Conservation (phyloP, 164 flowering plant genomes). For the Aristolochia californica region DNA sequence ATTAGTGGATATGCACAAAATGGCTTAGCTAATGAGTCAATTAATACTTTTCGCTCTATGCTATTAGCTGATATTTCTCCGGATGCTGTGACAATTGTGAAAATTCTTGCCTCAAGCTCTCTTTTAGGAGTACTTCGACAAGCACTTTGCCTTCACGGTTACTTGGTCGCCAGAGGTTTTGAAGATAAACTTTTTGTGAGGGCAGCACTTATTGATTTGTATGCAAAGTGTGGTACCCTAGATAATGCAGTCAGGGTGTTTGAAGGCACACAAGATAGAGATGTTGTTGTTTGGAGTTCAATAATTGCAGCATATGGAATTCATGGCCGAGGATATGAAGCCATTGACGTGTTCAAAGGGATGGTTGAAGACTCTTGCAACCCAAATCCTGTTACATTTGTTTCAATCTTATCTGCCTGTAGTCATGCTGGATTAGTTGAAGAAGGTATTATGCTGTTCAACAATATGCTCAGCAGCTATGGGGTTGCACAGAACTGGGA, state of each 20-base stretch:
- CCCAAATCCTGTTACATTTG: constrained; percentile 45
- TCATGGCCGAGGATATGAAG: constrained; percentile 40
- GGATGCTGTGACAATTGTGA: constrained; percentile 45
- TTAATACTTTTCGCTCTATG: constrained; percentile 37
- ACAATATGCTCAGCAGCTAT: constrained; percentile 28
- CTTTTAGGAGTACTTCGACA: constrained; percentile 39
- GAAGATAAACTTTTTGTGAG: constrained; percentile 25
- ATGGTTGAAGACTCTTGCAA: constrained; percentile 26
- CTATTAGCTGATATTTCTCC: constrained; percentile 24
- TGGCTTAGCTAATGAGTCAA: constrained; percentile 33
- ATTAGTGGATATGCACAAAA: constrained; percentile 40
- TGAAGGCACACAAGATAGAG: constrained; percentile 17
- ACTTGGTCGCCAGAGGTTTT: constrained; percentile 30
- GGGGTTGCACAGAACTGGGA: constrained; percentile 27
- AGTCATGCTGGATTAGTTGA: constrained; percentile 43
- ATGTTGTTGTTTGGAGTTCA: constrained; percentile 47
- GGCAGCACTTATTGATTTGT: constrained; percentile 47
- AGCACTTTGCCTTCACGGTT: constrained; percentile 46
- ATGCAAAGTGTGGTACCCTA: constrained; percentile 50
- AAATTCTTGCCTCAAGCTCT: constrained; percentile 38
- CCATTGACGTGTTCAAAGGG: constrained; percentile 24
- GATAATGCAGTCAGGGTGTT: constrained; percentile 31
- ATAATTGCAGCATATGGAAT: constrained; percentile 46
- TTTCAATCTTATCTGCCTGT: constrained; percentile 48
- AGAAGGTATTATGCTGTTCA: constrained; percentile 34